Evolutionary conservation across 768 basidiomycete genomes (phyloP), one percentile per base, ranked within the genome.

Genomic region (Suillus decipiens): DNA sequence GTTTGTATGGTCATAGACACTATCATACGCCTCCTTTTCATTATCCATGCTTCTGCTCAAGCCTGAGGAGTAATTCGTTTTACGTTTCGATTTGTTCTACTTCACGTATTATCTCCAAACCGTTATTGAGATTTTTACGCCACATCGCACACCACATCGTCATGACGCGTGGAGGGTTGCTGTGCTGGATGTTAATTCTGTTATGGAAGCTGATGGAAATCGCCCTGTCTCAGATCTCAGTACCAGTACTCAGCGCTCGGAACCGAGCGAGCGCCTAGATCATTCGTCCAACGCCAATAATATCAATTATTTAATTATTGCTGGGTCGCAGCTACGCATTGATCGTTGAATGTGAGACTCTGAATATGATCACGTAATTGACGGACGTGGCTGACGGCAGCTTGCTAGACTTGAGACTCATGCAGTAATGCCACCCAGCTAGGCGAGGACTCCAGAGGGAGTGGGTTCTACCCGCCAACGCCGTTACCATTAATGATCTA

Each of bases 1-100:
- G 51, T 33, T 45, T 39, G 50, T 41, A 63, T 59, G 62, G 34
- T 41, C 60, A 61, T 63, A 63, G 63, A 63, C 63, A 43, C 41
- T 62, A 48, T 48, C 47, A 42, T 48, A 51, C 41, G 59, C 36
- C 41, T 33, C 50, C 24, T 63, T 41, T 36, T 4, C n/a, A 42
- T 54, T 51, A 34, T 34, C 61, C 61, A 36, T 54, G 51, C 60
- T 61, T 57, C 33, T 43, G 48, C 50, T 53, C 47, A 51, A 33
- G 39, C 24, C 33, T 34, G 61, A 47, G 43, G 61, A 43, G 57
- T 62, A 45, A 47, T 59, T 43, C 14, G 3, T 42, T 60, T 61
- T 42, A 61, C 34, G 61, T 62, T 36, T 43, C 24, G 56, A 62
- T 62, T 37, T 62, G 58, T 62, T 48, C 34, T 62, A 37, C 41